A percentile compares a stretch with the other conserved stretches of the same genome.
These are phyloP conservation scores for Pleurotus djamor DNA, from an alignment of 768 basidiomycete genomes.

Conservation along the genomic window DNA sequence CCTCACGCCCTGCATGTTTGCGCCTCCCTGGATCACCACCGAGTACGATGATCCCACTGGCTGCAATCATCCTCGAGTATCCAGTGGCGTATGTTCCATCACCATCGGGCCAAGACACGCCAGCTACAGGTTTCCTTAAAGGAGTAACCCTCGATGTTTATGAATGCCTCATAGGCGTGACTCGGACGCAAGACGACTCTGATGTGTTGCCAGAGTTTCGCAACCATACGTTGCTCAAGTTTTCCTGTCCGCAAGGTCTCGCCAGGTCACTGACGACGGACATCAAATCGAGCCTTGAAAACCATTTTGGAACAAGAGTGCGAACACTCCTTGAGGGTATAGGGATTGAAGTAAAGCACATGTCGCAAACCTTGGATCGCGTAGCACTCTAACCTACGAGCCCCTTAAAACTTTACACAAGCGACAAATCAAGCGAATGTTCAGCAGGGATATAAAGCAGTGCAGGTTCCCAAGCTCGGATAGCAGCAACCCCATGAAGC, in stretches of 20 bases:
- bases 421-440: too few species aligned
- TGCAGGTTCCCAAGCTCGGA: too few species aligned
- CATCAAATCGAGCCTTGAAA: constrained; percentile 26
- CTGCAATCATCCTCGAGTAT: constrained; percentile 61
- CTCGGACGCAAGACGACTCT: constrained; percentile 7
- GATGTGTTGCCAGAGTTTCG: neutral
- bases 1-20: neutral
- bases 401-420: too few species aligned
- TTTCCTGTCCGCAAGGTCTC: constrained; percentile 48
- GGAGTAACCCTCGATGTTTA: constrained; percentile 50
- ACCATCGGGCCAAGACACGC: constrained; percentile 12
- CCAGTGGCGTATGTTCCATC: constrained; percentile 47
- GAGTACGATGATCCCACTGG: constrained; percentile 42
- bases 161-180: constrained; percentile 30
- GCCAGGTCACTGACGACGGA: constrained; percentile 16
- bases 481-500: too few species aligned
- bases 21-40: constrained; percentile 6
- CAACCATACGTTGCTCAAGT: constrained; percentile 46
- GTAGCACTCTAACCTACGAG: constrained; percentile 37
- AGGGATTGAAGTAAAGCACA: constrained; percentile 26
- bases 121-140: constrained; percentile 35
- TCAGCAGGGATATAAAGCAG: too few species aligned
- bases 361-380: constrained; percentile 37
- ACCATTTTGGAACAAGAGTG: constrained; percentile 31
- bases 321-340: constrained; percentile 15